Conservation (phyloP, 495 filamentous ascomycete genomes). For the Trichodelitschia bisporula region DNA sequence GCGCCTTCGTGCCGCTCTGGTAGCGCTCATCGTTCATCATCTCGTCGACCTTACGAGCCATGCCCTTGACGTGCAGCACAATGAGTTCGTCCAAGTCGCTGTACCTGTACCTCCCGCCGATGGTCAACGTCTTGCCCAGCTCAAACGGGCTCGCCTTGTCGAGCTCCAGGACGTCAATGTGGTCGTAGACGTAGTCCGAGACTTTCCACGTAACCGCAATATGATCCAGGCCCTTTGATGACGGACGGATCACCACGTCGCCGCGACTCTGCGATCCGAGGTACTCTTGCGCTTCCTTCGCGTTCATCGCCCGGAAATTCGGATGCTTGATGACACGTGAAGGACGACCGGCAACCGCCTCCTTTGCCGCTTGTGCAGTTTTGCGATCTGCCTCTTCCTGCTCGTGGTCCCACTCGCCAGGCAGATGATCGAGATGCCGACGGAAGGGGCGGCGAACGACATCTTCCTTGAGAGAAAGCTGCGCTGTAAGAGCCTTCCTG, state of each 20-base stretch:
- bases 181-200: constrained; percentile 80
- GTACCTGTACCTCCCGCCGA: constrained; percentile 72
- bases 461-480: constrained; percentile 62
- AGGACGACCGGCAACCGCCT: constrained; percentile 53
- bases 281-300: constrained; percentile 81
- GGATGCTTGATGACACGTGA: constrained; percentile 94
- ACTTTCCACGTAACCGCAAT: constrained; percentile 96
- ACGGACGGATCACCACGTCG: constrained; percentile 85
- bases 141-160: constrained; percentile 94
- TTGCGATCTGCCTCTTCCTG: constrained; percentile 61
- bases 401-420: constrained; percentile 62
- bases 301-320: constrained; percentile 78
- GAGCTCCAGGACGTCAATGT: constrained; percentile 88
- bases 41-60: constrained; percentile 94
- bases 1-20: constrained; percentile 48
- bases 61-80: constrained; percentile 86
- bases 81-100: constrained; percentile 93
- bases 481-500: constrained; percentile 53
- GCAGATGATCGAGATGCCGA: constrained; percentile 38
- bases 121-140: constrained; percentile 57
- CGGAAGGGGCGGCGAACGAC: constrained; percentile 44
- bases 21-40: constrained; percentile 84
- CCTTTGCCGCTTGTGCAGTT: constrained; percentile 45
- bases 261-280: constrained; percentile 61
- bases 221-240: constrained; percentile 82